phyloP scores from a whole-genome alignment of 306 rosid genomes.

The Ochetophila trinervis region DNA sequence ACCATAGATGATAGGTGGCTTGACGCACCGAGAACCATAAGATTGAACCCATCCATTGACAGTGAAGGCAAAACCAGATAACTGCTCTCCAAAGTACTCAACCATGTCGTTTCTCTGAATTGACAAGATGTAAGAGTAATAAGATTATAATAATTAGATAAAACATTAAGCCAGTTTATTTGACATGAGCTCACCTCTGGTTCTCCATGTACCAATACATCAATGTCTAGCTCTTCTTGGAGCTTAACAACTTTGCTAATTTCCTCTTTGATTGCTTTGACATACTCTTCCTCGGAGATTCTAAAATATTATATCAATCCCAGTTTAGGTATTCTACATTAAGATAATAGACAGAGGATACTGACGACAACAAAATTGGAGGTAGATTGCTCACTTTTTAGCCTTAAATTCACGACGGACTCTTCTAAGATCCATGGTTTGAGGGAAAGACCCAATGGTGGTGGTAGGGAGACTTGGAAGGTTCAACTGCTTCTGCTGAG shows the following conservation, averaged over 20 bases:
- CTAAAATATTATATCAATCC: conserved; percentile 28
- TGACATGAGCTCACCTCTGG: conserved; percentile 61
- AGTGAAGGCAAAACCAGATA: conserved; percentile 85
- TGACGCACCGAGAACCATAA: conserved; percentile 81
- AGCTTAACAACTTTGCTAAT: conserved; percentile 71
- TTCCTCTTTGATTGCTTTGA: conserved; percentile 66
- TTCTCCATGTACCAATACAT: conserved; percentile 87
- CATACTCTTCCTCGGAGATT: conserved; percentile 64
- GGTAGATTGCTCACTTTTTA: conserved; percentile 50
- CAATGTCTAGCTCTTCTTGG: conserved; percentile 89
- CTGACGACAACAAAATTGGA: neutral
- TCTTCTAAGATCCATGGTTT: conserved; percentile 71
- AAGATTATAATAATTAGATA: conserved; percentile 12
- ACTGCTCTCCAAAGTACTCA: conserved; percentile 90
- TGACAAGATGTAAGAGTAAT: conserved; percentile 11
- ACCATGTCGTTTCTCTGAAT: conserved; percentile 90
- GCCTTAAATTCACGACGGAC: conserved; percentile 83
- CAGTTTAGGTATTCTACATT: conserved; percentile 10
- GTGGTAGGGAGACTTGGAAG: conserved; percentile 88
- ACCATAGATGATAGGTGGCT: conserved; percentile 87
- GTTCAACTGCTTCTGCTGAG: conserved; percentile 75
- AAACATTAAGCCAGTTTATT: conserved; percentile 9
- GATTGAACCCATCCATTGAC: conserved; percentile 94
- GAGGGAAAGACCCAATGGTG: conserved; percentile 88
- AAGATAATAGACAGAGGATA: neutral